phyloP scores from a whole-genome alignment of 768 basidiomycete genomes.

The Termitomyces titanicus region DNA sequence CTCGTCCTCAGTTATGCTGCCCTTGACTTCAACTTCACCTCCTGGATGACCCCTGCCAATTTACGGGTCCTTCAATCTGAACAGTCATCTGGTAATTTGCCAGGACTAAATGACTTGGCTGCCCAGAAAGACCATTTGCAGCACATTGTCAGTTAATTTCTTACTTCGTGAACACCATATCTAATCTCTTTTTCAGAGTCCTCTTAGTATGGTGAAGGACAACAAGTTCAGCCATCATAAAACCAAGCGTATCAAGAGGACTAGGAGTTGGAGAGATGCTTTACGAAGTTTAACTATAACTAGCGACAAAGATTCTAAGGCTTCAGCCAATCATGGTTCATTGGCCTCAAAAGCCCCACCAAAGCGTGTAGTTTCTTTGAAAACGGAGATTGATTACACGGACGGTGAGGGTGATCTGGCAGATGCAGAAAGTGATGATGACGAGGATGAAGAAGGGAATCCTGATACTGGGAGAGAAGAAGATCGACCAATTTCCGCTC shows the following conservation, averaged over 20 bases:
- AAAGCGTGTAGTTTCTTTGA: constrained; percentile 1
- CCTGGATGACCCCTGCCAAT: constrained; percentile 90
- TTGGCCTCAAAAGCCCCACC: constrained; percentile 25
- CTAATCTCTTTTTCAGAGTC: constrained; percentile 44
- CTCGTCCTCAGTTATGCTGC: constrained; percentile 89
- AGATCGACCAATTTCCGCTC: constrained; percentile 71
- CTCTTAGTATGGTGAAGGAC: constrained; percentile 88
- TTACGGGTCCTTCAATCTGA: constrained; percentile 83
- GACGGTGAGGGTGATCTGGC: constrained; percentile 51
- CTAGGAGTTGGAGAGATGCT: constrained; percentile 58
- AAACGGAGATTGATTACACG: constrained; percentile 14
- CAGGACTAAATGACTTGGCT: constrained; percentile 64
- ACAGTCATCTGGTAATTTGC: constrained; percentile 79
- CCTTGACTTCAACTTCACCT: constrained; percentile 96
- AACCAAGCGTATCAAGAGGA: constrained; percentile 48
- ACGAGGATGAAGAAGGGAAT: constrained; percentile 47
- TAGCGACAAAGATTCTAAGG: constrained; percentile 29
- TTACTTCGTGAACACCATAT: not conserved
- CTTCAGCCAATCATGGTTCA: constrained; percentile 15
- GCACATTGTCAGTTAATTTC: constrained; percentile 50
- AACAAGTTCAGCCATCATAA: constrained; percentile 32
- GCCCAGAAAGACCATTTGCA: constrained; percentile 86
- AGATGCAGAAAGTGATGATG: constrained; percentile 52
- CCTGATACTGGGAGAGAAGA: constrained; percentile 49
- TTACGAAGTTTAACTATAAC: constrained; percentile 44